Percentiles rank a stretch among this genome's conserved stretches.
These are phyloP conservation scores for Lantana camara DNA, from an alignment of 257 asterid species.

Conservation along the genomic window DNA sequence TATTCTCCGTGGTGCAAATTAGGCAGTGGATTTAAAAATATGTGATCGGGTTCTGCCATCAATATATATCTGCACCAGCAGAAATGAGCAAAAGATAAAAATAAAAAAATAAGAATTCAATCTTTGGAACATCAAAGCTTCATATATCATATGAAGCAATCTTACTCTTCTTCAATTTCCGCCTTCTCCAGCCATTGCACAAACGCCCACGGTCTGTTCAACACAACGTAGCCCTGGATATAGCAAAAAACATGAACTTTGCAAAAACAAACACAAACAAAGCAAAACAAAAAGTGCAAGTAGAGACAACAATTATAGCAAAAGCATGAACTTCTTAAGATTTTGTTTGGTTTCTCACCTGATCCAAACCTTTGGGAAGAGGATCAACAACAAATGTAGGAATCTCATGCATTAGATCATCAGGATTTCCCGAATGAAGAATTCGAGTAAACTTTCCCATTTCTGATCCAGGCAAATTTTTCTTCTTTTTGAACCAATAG, in stretches of 20 bases:
- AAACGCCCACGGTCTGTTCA: conserved; percentile 77
- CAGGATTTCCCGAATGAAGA: conserved; percentile 65
- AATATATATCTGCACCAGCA: conserved; percentile 50
- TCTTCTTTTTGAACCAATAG: conserved; percentile 56
- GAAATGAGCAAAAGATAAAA: conserved; percentile 1
- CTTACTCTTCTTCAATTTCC: conserved; percentile 69
- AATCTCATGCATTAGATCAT: conserved; percentile 71
- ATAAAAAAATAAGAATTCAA: background rate
- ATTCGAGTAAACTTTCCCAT: conserved; percentile 66
- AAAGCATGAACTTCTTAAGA: too few relatives aligned
- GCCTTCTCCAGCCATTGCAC: conserved; percentile 69
- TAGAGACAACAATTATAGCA: too few relatives aligned
- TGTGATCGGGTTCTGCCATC: conserved; percentile 76
- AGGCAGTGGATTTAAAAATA: conserved; percentile 54
- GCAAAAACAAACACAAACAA: too few relatives aligned
- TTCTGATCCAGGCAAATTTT: conserved; percentile 55
- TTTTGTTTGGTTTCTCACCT: conserved; percentile 34
- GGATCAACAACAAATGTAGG: conserved; percentile 67
- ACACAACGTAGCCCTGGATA: conserved; percentile 62
- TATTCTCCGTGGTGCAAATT: conserved; percentile 44
- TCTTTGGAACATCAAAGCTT: background rate
- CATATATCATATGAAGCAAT: conserved; percentile 21
- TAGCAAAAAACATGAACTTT: conserved; percentile 2
- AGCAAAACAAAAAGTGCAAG: too few relatives aligned
- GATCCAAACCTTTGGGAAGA: conserved; percentile 58